Percentiles rank a stretch among this genome's conserved stretches.
Evolutionary conservation across 2,329 filamentous ascomycete species (phyloP).

Genomic region (Xylaria sp.): DNA sequence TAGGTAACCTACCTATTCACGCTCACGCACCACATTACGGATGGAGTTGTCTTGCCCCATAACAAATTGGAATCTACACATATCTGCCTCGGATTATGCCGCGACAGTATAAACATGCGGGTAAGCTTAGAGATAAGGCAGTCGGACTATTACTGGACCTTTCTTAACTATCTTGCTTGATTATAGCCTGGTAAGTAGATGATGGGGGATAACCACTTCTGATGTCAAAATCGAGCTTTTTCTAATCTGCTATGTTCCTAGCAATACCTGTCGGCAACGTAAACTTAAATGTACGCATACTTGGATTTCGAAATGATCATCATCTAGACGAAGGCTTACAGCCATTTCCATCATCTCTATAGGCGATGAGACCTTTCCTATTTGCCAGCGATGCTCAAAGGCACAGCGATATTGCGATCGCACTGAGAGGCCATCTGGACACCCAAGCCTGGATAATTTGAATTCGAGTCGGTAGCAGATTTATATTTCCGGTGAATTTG

Average conservation of each 20-base stretch:
- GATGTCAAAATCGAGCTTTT: neutral
- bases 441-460: neutral
- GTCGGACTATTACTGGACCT: neutral
- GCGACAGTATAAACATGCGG: constrained; percentile 26
- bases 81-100: constrained; percentile 18
- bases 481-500: neutral
- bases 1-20: too few species aligned
- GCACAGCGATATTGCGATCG: constrained; percentile 52
- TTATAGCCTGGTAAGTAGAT: constrained; percentile 30
- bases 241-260: constrained; percentile 35
- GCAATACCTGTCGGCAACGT: constrained; percentile 54
- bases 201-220: neutral
- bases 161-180: constrained; percentile 14
- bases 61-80: neutral
- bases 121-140: constrained; percentile 17
- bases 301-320: neutral
- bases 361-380: constrained; percentile 51
- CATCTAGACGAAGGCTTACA: neutral
- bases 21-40: too few species aligned
- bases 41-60: neutral
- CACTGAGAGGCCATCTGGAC: constrained; percentile 36
- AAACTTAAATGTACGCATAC: constrained; percentile 51
- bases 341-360: neutral
- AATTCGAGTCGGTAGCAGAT: neutral
- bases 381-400: constrained; percentile 51